Evolutionary conservation across 140 eudicot genomes (phyloP).

Genomic region (Erigeron philadelphicus): DNA sequence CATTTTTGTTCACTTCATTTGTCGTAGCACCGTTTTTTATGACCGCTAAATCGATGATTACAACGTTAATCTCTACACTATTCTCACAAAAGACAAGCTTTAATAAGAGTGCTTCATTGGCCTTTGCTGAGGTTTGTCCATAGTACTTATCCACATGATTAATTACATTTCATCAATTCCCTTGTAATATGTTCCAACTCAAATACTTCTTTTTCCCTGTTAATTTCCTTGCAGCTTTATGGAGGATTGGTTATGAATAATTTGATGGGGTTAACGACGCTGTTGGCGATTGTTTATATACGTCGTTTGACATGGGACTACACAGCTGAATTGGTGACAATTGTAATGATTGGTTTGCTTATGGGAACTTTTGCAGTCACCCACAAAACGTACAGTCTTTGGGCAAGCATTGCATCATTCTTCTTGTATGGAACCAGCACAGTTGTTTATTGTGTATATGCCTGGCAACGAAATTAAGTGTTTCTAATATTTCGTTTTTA

Average conservation of each 20-base stretch:
- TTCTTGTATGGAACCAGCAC: constrained; percentile 22
- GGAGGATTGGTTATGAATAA: constrained; percentile 29
- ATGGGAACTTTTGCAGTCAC: constrained; percentile 31
- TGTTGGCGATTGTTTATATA: constrained; percentile 27
- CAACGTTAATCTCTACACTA: neutral
- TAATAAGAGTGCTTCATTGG: constrained; percentile 11
- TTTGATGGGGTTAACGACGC: constrained; percentile 24
- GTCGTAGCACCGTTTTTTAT: constrained; percentile 16
- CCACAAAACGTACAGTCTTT: constrained; percentile 15
- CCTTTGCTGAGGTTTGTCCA: constrained; percentile 13
- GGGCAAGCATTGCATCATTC: constrained; percentile 27
- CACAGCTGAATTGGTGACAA: constrained; percentile 32
- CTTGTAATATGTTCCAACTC: too few relatives aligned
- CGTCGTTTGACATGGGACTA: constrained; percentile 23
- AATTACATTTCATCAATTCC: too few relatives aligned
- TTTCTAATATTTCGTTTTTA: neutral
- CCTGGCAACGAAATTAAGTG: neutral
- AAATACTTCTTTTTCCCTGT: too few relatives aligned
- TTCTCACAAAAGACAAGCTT: constrained; percentile 6
- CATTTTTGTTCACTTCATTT: constrained; percentile 16
- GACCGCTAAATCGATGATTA: constrained; percentile 8
- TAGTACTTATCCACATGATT: neutral
- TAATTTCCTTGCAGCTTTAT: constrained; percentile 23
- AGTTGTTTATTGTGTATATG: neutral
- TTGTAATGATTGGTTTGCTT: constrained; percentile 21